A percentile compares a stretch with the other conserved stretches of the same genome.
Conservation (phyloP, 2,329 filamentous ascomycete genomes). For the Exophiala viscosa region DNA sequence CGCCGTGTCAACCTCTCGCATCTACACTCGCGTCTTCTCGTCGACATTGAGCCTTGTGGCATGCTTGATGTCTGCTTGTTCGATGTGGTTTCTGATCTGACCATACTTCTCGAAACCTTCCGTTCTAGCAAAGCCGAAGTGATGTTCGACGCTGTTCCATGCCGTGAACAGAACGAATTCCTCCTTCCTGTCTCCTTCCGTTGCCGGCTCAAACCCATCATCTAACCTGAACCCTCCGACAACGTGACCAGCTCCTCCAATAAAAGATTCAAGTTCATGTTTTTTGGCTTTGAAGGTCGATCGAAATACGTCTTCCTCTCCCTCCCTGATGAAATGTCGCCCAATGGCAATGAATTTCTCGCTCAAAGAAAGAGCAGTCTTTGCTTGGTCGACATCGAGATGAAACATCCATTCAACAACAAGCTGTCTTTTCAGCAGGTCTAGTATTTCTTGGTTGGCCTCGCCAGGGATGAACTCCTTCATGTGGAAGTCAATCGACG, state of each 20-base stretch:
- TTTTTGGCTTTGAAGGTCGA: conserved; percentile 4
- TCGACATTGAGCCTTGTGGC: conserved; percentile 10
- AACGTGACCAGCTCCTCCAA: conserved; percentile 31
- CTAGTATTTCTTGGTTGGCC: conserved; percentile 41
- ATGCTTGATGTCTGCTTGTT: conserved; percentile 32
- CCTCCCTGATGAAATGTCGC: conserved; percentile 15
- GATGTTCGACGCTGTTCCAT: conserved; percentile 38
- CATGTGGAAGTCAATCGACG: conserved; percentile 41
- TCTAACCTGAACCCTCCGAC: conserved; percentile 43
- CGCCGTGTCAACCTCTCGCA: too few relatives aligned
- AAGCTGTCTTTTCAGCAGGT: conserved; percentile 36
- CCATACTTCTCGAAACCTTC: conserved; percentile 33
- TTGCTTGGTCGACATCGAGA: conserved; percentile 35
- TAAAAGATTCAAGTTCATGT: conserved; percentile 9
- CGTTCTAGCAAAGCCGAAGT: conserved; percentile 34
- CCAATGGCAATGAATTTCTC: conserved; percentile 13
- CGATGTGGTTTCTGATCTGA: conserved; percentile 27
- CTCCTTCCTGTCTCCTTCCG: conserved; percentile 29
- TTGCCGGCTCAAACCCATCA: conserved; percentile 20
- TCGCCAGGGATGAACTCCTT: conserved; percentile 42
- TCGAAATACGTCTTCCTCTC: conserved; percentile 6
- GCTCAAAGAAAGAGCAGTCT: not conserved
- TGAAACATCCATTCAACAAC: conserved; percentile 45
- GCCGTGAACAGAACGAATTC: conserved; percentile 44
- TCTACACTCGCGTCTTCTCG: not conserved